A percentile compares a stretch with the other conserved stretches of the same genome.
Evolutionary conservation across 176 grass and related monocot species (phyloP).

Genomic region (Oropetium thomaeum): DNA sequence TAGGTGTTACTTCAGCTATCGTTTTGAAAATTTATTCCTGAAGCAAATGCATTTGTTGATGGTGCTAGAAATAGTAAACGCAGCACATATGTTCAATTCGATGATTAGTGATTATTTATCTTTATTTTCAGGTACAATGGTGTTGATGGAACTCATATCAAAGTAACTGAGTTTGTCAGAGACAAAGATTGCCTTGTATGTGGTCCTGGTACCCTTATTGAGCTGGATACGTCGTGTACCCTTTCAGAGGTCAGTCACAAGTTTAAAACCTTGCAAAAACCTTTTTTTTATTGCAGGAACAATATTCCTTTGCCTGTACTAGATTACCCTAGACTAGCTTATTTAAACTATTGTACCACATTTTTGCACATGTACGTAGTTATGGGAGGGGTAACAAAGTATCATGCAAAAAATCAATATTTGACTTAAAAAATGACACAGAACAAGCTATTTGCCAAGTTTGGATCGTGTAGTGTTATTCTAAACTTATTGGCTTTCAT

Average conservation of each 20-base stretch:
- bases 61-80: background rate
- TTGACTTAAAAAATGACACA: background rate
- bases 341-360: background rate
- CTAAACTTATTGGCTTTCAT: background rate
- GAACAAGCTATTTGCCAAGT: background rate
- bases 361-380: background rate
- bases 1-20: constrained; percentile 5
- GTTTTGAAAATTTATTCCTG: background rate
- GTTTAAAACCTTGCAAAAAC: constrained; percentile 7
- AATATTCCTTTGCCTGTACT: background rate
- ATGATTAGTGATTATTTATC: constrained; percentile 10
- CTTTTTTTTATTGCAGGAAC: background rate
- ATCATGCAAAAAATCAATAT: too few species aligned
- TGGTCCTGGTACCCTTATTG: constrained; percentile 78
- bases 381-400: background rate
- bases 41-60: constrained; percentile 9
- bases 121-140: constrained; percentile 75
- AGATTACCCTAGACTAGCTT: constrained; percentile 22
- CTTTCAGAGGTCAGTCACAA: constrained; percentile 61
- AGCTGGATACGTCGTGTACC: constrained; percentile 59
- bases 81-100: background rate
- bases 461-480: background rate
- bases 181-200: constrained; percentile 91
- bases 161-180: constrained; percentile 90
- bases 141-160: constrained; percentile 79